Base-by-base conservation (phyloP, 1,139 yeast species). In the Protomyces lactucae-debilis region DNA sequence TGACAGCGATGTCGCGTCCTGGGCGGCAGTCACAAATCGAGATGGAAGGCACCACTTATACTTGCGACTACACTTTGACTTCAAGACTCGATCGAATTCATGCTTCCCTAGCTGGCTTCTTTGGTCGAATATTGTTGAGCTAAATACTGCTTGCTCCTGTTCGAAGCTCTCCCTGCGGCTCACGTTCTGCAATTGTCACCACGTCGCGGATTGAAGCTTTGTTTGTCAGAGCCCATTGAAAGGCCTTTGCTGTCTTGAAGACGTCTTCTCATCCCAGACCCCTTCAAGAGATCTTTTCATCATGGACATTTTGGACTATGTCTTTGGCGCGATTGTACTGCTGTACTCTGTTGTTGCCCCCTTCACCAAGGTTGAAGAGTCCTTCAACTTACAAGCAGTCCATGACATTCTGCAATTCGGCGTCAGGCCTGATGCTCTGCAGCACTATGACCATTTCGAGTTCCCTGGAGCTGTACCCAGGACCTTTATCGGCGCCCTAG, bases 391-490 rank as follows among this genome's bases (percentile, higher is more conserved):
- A 55, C 98, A 93, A 72, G 98, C 98, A 0, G 79, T 89, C 52
- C 93, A 91, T 72, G 98, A 93, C 72, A 80, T 92, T 57, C 70
- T 89, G 64, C 81, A 82, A 68, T 81, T 83, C 72, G 97, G 97
- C 0, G 69, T 81, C 0, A 72, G 74, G 32, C 57, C 52, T 14
- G 28, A 40, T 3, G 59, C 52, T 3, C 28, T 64, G 35, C 37
- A 52, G 16, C 64, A 77, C 66, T 93, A 82, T 73, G 98, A 93
- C 73, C 98, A 92, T 73, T 69, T 79, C 9, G 75, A 79, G 63
- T 92, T 89, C 73, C 96, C 97, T 0, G 97, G 98, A 0, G 93
- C 80, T 1, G 97, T 92, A 3, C 97, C 96, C 25, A 79, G 97
- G 64, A 83, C 96, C 0, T 92, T 91, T 70, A 72, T 89, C 6